phyloP scores from a whole-genome alignment of 768 basidiomycete genomes.

The Mycena filopes region DNA sequence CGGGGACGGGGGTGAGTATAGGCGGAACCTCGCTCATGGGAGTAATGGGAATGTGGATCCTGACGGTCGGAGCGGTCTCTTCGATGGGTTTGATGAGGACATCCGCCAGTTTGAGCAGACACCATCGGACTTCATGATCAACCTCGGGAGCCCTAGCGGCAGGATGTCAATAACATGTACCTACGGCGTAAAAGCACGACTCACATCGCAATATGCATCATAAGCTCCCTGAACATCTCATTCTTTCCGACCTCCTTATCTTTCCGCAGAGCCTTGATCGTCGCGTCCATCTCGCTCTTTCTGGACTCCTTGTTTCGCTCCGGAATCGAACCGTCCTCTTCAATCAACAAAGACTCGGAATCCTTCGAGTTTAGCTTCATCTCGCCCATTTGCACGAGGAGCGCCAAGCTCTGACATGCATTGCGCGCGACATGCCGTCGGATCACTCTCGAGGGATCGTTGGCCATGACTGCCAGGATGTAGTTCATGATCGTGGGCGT shows the following conservation, averaged over 20 bases:
- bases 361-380: constrained; percentile 84
- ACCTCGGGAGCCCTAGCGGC: constrained; percentile 70
- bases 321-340: constrained; percentile 82
- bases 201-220: constrained; percentile 87
- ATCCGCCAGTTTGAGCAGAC: constrained; percentile 91
- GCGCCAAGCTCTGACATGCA: constrained; percentile 86
- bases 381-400: constrained; percentile 90
- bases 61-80: constrained; percentile 88
- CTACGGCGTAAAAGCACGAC: constrained; percentile 37
- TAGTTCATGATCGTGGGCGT: constrained; percentile 87
- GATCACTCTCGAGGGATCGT: constrained; percentile 85
- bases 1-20: constrained; percentile 53
- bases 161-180: constrained; percentile 15
- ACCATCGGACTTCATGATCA: constrained; percentile 92
- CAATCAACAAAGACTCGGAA: constrained; percentile 80
- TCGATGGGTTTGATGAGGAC: constrained; percentile 84
- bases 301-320: constrained; percentile 80
- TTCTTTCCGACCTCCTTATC: constrained; percentile 88
- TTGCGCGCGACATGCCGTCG: constrained; percentile 89
- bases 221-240: constrained; percentile 78
- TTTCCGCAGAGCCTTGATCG: constrained; percentile 90
- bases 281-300: constrained; percentile 83
- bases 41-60: constrained; percentile 80
- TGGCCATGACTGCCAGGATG: constrained; percentile 84
- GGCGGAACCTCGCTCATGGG: constrained; percentile 74